Percentiles rank a stretch among this genome's conserved stretches.
Evolutionary conservation across 2,329 filamentous ascomycete genomes (phyloP).

Genomic region (Aspergillus japonicus): DNA sequence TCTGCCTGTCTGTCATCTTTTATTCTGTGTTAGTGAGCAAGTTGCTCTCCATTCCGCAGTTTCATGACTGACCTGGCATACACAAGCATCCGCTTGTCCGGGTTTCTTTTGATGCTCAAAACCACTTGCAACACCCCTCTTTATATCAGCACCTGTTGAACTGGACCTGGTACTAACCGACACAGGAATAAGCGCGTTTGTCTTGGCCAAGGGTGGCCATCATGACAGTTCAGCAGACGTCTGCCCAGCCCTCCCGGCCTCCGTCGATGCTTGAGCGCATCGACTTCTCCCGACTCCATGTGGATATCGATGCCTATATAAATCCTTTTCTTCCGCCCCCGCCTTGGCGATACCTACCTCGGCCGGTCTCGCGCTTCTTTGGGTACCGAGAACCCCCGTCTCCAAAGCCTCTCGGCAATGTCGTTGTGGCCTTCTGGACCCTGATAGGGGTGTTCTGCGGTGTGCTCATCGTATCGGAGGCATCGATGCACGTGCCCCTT

Average conservation of each 20-base stretch:
- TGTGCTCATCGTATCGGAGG: slow-evolving; percentile 59
- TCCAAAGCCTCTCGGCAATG: slow-evolving; percentile 52
- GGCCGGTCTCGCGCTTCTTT: slow-evolving; percentile 65
- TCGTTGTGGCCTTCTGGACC: slow-evolving; percentile 61
- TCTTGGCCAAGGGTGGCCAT: background rate
- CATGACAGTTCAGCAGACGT: slow-evolving; percentile 1
- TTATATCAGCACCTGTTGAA: background rate
- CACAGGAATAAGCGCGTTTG: background rate
- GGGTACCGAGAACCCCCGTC: slow-evolving; percentile 54
- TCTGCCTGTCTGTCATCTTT: background rate
- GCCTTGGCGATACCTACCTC: slow-evolving; percentile 63
- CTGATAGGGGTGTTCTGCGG: slow-evolving; percentile 64
- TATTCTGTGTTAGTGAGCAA: background rate
- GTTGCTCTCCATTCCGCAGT: background rate
- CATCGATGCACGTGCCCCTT: slow-evolving; percentile 54
- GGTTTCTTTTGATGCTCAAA: background rate
- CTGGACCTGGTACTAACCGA: background rate
- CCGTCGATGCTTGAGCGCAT: slow-evolving; percentile 11
- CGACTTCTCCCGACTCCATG: slow-evolving; percentile 45
- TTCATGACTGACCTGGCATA: background rate
- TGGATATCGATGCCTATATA: slow-evolving; percentile 75
- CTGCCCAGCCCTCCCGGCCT: slow-evolving; percentile 7
- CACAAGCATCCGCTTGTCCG: background rate
- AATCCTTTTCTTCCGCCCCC: slow-evolving; percentile 69
- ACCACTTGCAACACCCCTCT: background rate